A percentile compares a stretch with the other conserved stretches of the same genome.
Evolutionary conservation across 179 eudicot genomes (phyloP).

Genomic region (Beta corolliflora): DNA sequence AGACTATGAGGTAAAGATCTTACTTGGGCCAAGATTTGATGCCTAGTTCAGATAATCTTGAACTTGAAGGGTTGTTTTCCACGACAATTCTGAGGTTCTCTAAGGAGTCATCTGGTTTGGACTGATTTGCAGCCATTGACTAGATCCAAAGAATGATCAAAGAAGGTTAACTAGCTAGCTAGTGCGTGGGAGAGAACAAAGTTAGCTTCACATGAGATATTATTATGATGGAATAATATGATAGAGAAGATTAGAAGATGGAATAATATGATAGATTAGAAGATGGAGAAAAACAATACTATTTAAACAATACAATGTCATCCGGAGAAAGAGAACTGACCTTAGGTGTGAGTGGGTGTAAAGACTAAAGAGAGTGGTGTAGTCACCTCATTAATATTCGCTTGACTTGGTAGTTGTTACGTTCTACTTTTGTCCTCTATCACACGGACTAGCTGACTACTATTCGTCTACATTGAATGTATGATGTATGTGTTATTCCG

Average conservation of each 20-base stretch:
- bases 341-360: conserved; percentile 5
- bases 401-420: conserved; percentile 13
- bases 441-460: background rate
- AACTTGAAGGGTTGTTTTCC: conserved; percentile 58
- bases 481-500: rapidly evolving
- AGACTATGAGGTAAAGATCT: conserved; percentile 16
- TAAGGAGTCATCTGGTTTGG: background rate
- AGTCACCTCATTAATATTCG: conserved; percentile 15
- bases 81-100: conserved; percentile 51
- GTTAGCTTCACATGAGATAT: background rate
- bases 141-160: too few relatives aligned
- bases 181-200: background rate
- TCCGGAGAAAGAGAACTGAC: too few relatives aligned
- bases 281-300: too few relatives aligned
- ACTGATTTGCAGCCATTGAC: conserved; percentile 4
- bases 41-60: conserved; percentile 66
- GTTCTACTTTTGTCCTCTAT: conserved; percentile 3
- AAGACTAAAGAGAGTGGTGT: background rate
- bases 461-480: background rate
- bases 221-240: too few relatives aligned
- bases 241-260: too few relatives aligned
- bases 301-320: too few relatives aligned
- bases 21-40: conserved; percentile 92
- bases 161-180: too few relatives aligned
- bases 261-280: too few relatives aligned